These are phyloP conservation scores for Pyricularia sp. DNA, from an alignment of 2,329 filamentous ascomycete species.

Conservation along the genomic window DNA sequence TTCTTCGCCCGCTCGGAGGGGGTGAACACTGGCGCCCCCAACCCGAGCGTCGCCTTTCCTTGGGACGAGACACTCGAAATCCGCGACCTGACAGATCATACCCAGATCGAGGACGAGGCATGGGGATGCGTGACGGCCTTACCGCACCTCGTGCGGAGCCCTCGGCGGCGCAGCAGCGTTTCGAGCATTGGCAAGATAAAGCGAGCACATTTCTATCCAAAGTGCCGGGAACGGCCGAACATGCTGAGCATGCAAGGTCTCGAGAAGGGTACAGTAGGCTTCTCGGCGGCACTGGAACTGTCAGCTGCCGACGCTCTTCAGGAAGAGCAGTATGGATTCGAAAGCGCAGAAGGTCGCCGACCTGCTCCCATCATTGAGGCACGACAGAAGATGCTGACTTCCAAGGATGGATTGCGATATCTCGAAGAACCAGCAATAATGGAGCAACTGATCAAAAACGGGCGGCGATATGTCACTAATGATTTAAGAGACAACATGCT, in stretches of 20 bases:
- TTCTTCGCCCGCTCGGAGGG: slow-evolving; percentile 51
- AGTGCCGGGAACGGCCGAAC: slow-evolving; percentile 49
- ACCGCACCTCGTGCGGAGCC: slow-evolving; percentile 43
- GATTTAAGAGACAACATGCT: slow-evolving; percentile 34
- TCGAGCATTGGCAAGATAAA: slow-evolving; percentile 24
- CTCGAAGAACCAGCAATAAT: slow-evolving; percentile 45
- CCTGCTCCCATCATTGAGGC: slow-evolving; percentile 42
- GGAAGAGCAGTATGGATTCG: slow-evolving; percentile 48
- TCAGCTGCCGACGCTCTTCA: slow-evolving; percentile 50
- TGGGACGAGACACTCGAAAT: slow-evolving; percentile 51
- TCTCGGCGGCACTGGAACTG: slow-evolving; percentile 53
- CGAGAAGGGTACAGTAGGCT: slow-evolving; percentile 59
- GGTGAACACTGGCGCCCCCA: slow-evolving; percentile 44
- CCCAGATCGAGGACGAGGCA: slow-evolving; percentile 48
- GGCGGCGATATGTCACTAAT: slow-evolving; percentile 40
- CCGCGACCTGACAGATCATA: slow-evolving; percentile 51
- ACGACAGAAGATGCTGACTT: slow-evolving; percentile 41
- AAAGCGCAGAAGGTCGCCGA: slow-evolving; percentile 37
- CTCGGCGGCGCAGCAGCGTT: slow-evolving; percentile 10
- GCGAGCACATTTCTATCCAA: slow-evolving; percentile 44
- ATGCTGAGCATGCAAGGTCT: slow-evolving; percentile 62
- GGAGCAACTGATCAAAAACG: slow-evolving; percentile 44
- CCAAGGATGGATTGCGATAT: slow-evolving; percentile 38
- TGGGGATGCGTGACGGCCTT: slow-evolving; percentile 51
- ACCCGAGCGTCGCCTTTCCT: slow-evolving; percentile 53